Evolutionary conservation across 106 monocot genomes (phyloP).

Genomic region (Allium fistulosum): DNA sequence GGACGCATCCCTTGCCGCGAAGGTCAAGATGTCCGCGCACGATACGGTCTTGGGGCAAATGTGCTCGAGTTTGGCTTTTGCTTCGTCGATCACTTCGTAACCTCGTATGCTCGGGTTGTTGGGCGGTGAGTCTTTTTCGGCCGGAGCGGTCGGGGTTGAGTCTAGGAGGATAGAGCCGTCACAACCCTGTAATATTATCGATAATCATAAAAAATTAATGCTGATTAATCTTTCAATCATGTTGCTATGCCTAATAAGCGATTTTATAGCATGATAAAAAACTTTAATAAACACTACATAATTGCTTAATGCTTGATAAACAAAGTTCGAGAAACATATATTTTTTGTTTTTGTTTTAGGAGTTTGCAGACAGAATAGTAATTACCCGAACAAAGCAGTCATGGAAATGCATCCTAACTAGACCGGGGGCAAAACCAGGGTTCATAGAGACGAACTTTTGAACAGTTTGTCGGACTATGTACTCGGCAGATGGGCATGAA

Average conservation of each 20-base stretch:
- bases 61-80: background rate
- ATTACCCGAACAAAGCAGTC: conserved; percentile 42
- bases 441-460: background rate
- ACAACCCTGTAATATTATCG: background rate
- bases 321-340: no score
- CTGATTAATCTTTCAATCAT: no score
- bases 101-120: background rate
- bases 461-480: conserved; percentile 10
- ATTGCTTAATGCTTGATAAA: no score
- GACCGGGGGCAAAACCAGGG: conserved; percentile 21
- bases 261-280: no score
- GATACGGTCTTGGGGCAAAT: conserved; percentile 1
- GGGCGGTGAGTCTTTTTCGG: background rate
- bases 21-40: background rate
- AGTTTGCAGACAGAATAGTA: no score
- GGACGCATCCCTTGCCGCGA: background rate
- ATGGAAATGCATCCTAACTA: conserved; percentile 36
- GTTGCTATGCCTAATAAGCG: no score
- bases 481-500: conserved; percentile 18
- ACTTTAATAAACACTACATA: no score
- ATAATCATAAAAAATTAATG: no score
- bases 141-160: background rate
- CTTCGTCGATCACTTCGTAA: background rate
- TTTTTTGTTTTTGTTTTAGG: no score
- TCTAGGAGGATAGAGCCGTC: background rate